Percentiles rank a stretch among this genome's conserved stretches.
Conservation (phyloP, 306 rosid genomes). For the Acacia crassicarpa region DNA sequence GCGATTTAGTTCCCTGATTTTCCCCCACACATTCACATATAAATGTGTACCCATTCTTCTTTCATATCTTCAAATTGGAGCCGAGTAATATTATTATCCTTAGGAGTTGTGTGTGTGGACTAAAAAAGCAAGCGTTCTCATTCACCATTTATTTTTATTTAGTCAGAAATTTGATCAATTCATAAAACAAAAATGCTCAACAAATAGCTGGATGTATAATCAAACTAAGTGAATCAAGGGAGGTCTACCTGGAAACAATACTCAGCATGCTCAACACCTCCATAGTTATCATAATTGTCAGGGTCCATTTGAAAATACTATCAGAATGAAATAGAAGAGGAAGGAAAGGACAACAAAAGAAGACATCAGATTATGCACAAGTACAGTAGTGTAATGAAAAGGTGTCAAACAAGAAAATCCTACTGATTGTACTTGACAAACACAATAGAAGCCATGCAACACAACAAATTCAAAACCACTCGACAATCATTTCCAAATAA, state of each 20-base stretch:
- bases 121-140: not conserved
- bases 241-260: conserved; percentile 91
- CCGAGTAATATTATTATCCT: not conserved
- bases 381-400: conserved; percentile 1
- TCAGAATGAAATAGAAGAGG: conserved; percentile 19
- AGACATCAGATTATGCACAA: conserved; percentile 18
- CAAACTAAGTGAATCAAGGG: conserved; percentile 16
- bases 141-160: not conserved
- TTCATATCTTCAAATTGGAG: not conserved
- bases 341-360: not conserved
- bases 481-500: conserved; percentile 16
- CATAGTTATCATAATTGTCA: conserved; percentile 81
- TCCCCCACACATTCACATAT: not conserved
- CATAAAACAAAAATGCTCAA: conserved; percentile 11
- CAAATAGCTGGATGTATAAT: not conserved
- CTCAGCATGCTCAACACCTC: conserved; percentile 92
- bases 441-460: conserved; percentile 25
- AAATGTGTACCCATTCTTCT: not conserved
- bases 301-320: conserved; percentile 95
- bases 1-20: not conserved
- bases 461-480: conserved; percentile 9
- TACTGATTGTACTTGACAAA: conserved; percentile 1
- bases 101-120: not conserved
- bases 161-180: not conserved
- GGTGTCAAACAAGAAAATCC: conserved; percentile 26